Evolutionary conservation across 306 rosid species (phyloP), one percentile per base, ranked within the genome.

Genomic region (Oemleria cerasiformis): DNA sequence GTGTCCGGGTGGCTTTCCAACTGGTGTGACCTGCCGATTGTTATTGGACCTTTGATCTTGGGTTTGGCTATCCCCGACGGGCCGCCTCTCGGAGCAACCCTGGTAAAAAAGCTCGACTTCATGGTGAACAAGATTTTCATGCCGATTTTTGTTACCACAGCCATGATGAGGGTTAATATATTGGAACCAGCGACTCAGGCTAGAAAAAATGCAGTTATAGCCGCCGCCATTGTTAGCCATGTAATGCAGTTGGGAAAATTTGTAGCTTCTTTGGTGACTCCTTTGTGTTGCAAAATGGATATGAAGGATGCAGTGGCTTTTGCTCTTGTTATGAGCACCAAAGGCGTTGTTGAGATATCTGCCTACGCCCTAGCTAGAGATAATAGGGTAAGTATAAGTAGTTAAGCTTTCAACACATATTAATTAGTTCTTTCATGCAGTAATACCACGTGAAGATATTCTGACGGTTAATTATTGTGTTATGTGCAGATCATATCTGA

Each of bases 11-110:
- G 78, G 67, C 53, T 67, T 1, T 48, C 92, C 2, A 25, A 81
- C 49, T 68, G 39, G 4, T 68, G 75, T 41, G 79, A 80, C 36
- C 56, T 76, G 58, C 45, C 62, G n/a, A 63, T 72, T 15, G 45
- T 83, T 6, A 58, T 75, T 3, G 91, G 92, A 7, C 86, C 97
- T 20, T 84, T 81, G 71, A 34, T 82, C 0, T 50, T 92, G 64
- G 96, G 97, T 30, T 56, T 88, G 78, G 88, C 88, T 1, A 77
- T 86, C 11, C 97, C 97, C 0, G 89, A 75, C 8, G 92, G 91
- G 19, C 97, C 91, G 0, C 97, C 97, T 0, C 50, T 92, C 7
- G 96, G 97, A 61, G 72, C 92, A 0, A 81, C 90, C 1, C 57
- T 92, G 6, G 79, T 81, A 5, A 81, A 73, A 13, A 92, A 83